Conservation (phyloP, 345 rosid genomes). For the Orychophragmus violaceus region DNA sequence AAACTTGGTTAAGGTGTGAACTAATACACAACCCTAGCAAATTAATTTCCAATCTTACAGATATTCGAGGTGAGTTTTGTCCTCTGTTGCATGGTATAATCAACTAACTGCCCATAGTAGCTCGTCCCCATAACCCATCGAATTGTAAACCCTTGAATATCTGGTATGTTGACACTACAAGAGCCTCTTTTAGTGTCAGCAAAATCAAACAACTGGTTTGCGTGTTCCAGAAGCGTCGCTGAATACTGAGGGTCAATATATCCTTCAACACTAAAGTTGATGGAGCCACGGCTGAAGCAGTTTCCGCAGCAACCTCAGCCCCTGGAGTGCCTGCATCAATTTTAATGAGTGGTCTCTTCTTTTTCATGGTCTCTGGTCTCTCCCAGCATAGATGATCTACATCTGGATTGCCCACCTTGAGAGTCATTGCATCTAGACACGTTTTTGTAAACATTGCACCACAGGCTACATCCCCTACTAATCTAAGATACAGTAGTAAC, state of each 20-base stretch:
- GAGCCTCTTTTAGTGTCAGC: conserved; percentile 40
- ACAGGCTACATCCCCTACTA: too few species aligned
- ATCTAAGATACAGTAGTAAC: too few species aligned
- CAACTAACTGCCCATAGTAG: too few species aligned
- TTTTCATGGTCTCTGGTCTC: conserved; percentile 82
- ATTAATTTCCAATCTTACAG: conserved; percentile 51
- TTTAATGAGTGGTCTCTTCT: conserved; percentile 66
- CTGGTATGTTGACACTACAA: conserved; percentile 61
- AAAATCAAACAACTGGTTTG: too few species aligned
- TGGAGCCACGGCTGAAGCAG: conserved; percentile 88
- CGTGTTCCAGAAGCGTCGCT: conserved; percentile 68
- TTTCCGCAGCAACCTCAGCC: conserved; percentile 86
- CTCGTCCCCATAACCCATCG: too few species aligned
- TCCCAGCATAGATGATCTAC: conserved; percentile 84
- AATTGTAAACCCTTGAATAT: conserved; percentile 64
- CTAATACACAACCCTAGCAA: too few species aligned
- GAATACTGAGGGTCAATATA: conserved; percentile 53
- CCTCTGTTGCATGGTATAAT: conserved; percentile 84
- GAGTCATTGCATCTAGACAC: too few species aligned
- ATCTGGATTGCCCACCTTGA: conserved; percentile 88
- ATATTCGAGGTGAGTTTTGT: conserved; percentile 66
- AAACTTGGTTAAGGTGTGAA: too few species aligned
- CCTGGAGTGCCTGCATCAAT: conserved; percentile 65
- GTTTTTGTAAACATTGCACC: conserved; percentile 6
- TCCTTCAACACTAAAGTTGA: conserved; percentile 85